These are phyloP conservation scores for Protomyces lactucae-debilis DNA, from an alignment of 1,139 yeast genomes.

Conservation along the genomic window DNA sequence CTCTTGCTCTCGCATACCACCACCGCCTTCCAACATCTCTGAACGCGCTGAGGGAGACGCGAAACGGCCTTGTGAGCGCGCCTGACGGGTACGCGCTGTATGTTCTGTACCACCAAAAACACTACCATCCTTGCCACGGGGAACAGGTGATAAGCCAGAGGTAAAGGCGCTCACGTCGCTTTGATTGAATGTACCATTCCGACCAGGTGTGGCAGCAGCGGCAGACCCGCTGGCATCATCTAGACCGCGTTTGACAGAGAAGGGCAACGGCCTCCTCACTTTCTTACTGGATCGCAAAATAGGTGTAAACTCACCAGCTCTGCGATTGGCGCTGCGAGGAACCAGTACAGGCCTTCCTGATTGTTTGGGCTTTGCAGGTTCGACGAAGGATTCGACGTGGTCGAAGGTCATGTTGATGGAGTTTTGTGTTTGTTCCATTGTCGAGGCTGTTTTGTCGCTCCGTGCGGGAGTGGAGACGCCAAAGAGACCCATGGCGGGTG, in stretches of 20 bases:
- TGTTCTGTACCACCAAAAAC: background rate
- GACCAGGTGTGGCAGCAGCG: background rate
- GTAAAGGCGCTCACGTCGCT: background rate
- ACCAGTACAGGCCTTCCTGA: background rate
- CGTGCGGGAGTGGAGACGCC: conserved; percentile 11
- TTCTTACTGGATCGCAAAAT: background rate
- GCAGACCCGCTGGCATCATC: background rate
- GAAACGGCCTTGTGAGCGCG: background rate
- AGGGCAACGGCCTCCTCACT: background rate
- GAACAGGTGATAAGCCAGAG: background rate
- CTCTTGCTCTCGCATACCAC: conserved; percentile 28
- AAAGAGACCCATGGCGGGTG: conserved; percentile 7
- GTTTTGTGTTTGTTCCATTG: background rate
- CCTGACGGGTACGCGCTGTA: background rate
- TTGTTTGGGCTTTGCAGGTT: conserved; percentile 1
- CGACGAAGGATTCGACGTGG: conserved; percentile 17
- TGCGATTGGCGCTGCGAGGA: conserved; percentile 2
- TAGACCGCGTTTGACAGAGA: background rate
- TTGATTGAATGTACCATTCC: background rate
- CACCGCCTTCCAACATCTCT: conserved; percentile 1
- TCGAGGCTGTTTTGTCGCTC: conserved; percentile 1
- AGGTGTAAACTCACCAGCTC: conserved; percentile 19
- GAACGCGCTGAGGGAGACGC: background rate
- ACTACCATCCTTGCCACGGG: background rate
- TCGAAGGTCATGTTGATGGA: conserved; percentile 5